phyloP scores from a whole-genome alignment of 768 basidiomycete species.

The Antrodiella citrinella region DNA sequence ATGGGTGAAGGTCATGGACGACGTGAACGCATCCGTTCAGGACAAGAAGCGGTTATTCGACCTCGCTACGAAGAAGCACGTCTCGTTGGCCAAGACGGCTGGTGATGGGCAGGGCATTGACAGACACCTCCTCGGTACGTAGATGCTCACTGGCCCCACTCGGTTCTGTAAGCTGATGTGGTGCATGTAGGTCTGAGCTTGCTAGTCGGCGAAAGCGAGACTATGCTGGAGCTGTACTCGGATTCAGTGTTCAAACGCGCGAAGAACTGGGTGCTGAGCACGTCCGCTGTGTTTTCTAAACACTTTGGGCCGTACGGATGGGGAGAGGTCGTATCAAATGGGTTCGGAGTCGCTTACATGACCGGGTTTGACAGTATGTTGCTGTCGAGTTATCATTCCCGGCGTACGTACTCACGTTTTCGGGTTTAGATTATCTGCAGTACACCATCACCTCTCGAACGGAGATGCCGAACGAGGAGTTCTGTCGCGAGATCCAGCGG shows the following conservation, averaged over 20 bases:
- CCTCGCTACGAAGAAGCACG: conserved; percentile 57
- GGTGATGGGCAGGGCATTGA: conserved; percentile 74
- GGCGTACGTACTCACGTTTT: background rate
- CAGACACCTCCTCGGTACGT: conserved; percentile 76
- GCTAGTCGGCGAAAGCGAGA: conserved; percentile 51
- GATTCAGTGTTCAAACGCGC: conserved; percentile 70
- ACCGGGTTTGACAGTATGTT: conserved; percentile 42
- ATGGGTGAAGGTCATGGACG: conserved; percentile 73
- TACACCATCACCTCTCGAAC: conserved; percentile 84
- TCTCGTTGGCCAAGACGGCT: conserved; percentile 54
- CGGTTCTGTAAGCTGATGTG: background rate
- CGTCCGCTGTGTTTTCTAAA: conserved; percentile 81
- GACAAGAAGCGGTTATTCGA: conserved; percentile 47
- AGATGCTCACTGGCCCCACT: no score
- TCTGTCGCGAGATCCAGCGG: conserved; percentile 58
- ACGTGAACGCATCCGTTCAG: conserved; percentile 29
- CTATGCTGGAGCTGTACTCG: conserved; percentile 58
- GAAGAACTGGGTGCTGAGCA: conserved; percentile 83
- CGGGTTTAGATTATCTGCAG: conserved; percentile 57
- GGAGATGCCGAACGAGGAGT: conserved; percentile 73
- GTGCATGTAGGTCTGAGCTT: conserved; percentile 56
- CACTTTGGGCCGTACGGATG: conserved; percentile 85
- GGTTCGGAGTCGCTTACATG: conserved; percentile 92
- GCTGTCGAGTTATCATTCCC: background rate
- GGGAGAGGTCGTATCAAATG: conserved; percentile 93